phyloP scores from a whole-genome alignment of 352 stramenopile genomes.

The Aphanomyces euteiches region DNA sequence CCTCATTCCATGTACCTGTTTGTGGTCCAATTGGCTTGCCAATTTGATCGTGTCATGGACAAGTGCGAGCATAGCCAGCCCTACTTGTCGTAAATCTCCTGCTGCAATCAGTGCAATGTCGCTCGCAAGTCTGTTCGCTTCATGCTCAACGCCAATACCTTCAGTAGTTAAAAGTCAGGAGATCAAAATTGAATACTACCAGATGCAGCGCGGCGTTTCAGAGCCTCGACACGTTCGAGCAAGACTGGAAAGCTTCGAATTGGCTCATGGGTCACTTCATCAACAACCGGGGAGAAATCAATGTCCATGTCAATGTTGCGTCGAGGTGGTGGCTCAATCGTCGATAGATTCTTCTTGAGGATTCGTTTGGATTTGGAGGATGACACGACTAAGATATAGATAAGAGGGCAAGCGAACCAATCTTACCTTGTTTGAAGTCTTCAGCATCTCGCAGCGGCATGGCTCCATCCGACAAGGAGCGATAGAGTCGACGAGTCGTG shows the following conservation, averaged over 20 bases:
- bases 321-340: background rate
- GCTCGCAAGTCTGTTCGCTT: slow-evolving; percentile 42
- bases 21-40: slow-evolving; percentile 3
- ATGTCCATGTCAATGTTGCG: background rate
- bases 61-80: slow-evolving; percentile 16
- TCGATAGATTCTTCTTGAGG: slow-evolving; percentile 10
- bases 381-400: too few species aligned
- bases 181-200: slow-evolving; percentile 23
- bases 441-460: slow-evolving; percentile 29
- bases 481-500: slow-evolving; percentile 31
- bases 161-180: slow-evolving; percentile 28
- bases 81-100: slow-evolving; percentile 22
- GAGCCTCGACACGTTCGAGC: slow-evolving; percentile 49
- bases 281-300: too few species aligned
- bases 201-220: slow-evolving; percentile 48
- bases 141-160: slow-evolving; percentile 39
- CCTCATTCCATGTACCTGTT: background rate
- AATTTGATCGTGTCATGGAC: slow-evolving; percentile 14
- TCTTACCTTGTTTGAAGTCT: background rate
- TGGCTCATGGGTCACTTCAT: slow-evolving; percentile 25
- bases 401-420: too few species aligned
- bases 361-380: background rate
- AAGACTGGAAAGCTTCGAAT: slow-evolving; percentile 47
- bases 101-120: slow-evolving; percentile 22
- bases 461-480: slow-evolving; percentile 52